phyloP scores from a whole-genome alignment of 768 basidiomycete genomes.

The Suillus decipiens region DNA sequence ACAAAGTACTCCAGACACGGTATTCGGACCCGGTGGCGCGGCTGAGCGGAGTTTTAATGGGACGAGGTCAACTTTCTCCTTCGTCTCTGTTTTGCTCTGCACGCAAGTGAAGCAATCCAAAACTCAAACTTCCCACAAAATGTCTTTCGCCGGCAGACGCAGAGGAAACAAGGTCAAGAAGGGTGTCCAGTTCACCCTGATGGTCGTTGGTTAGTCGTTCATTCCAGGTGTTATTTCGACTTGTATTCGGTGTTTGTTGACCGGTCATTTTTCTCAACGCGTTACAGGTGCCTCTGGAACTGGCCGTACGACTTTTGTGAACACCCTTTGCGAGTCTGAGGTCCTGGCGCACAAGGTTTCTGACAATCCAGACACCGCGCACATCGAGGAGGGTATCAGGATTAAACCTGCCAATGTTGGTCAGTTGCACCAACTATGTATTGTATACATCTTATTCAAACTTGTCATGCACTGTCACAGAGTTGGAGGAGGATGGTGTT shows the following conservation, averaged over 20 bases:
- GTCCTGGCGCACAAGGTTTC: conserved; percentile 86
- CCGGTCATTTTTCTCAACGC: conserved; percentile 11
- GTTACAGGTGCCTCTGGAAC: conserved; percentile 90
- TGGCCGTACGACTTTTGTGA: conserved; percentile 97
- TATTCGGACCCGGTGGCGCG: conserved; percentile 28
- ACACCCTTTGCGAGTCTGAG: conserved; percentile 97
- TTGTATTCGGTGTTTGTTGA: conserved; percentile 24
- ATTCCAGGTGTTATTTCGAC: background rate
- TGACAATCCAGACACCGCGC: conserved; percentile 84
- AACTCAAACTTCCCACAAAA: conserved; percentile 37
- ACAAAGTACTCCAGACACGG: background rate
- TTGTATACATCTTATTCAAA: background rate
- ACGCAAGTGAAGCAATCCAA: conserved; percentile 27
- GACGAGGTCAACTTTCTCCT: conserved; percentile 31
- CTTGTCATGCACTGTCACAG: conserved; percentile 40
- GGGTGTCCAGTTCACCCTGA: conserved; percentile 96
- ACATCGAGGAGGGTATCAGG: conserved; percentile 90
- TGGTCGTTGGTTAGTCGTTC: conserved; percentile 87
- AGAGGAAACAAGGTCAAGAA: conserved; percentile 97
- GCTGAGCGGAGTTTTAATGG: conserved; percentile 35
- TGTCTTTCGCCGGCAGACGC: conserved; percentile 86
- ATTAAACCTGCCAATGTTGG: conserved; percentile 96
- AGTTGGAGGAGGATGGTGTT: conserved; percentile 98
- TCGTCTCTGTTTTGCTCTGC: conserved; percentile 31
- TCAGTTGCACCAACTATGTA: conserved; percentile 29